Conservation (phyloP, 176 grass and related monocot genomes). For the Ensete glaucum region DNA sequence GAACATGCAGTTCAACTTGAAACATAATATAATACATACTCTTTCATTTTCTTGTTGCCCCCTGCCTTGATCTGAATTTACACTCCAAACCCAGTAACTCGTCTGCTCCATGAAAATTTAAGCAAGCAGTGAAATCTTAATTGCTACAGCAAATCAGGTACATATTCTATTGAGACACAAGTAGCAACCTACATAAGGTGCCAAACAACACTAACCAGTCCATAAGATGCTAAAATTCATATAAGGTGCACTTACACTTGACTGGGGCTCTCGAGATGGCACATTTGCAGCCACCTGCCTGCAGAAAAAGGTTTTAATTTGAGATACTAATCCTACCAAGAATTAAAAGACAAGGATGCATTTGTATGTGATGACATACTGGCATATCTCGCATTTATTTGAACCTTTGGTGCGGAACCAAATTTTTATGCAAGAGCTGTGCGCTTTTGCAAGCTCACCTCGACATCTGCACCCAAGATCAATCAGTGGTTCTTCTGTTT, state of each 20-base stretch:
- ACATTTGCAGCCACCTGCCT: conserved; percentile 94
- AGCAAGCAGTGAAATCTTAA: no score
- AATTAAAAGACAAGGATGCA: neutral
- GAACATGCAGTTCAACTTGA: neutral
- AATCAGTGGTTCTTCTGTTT: conserved; percentile 83
- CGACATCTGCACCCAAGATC: conserved; percentile 92
- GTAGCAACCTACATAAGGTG: no score
- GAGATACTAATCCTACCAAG: conserved; percentile 9
- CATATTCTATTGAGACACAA: no score
- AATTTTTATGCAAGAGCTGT: conserved; percentile 75
- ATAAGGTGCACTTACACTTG: conserved; percentile 58
- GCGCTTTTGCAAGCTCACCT: conserved; percentile 88
- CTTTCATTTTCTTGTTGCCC: conserved; percentile 65
- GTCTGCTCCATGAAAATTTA: conserved; percentile 63
- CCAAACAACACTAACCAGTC: neutral
- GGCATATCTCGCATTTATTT: conserved; percentile 99
- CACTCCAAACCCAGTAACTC: conserved; percentile 99
- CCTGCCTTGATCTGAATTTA: conserved; percentile 71
- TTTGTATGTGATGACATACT: conserved; percentile 50
- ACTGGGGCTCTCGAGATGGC: conserved; percentile 69
- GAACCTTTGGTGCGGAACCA: conserved; percentile 95
- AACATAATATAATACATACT: conserved; percentile 60
- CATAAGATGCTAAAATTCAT: no score
- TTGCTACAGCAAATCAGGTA: conserved; percentile 14
- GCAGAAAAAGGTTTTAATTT: conserved; percentile 20